Evolutionary conservation across 169 alveolate species (phyloP).

Genomic region (Sarcocystis neurona): DNA sequence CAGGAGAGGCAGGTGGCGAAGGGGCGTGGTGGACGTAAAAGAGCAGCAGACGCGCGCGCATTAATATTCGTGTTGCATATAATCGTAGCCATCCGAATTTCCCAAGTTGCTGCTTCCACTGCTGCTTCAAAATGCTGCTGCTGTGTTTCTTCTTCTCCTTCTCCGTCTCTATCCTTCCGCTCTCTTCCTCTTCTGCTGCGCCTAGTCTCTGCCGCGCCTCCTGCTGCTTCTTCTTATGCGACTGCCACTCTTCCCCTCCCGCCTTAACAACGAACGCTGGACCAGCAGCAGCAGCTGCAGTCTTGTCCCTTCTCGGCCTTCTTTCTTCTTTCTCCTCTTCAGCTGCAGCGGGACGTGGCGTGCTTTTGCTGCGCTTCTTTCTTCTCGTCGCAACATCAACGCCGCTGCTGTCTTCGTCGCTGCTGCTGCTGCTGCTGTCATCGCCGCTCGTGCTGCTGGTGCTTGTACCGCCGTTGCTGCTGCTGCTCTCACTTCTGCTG

Average conservation of each 20-base stretch:
- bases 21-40: not conserved
- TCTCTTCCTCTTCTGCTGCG: not conserved
- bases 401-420: too few relatives aligned
- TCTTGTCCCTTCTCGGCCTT: not conserved
- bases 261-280: not conserved
- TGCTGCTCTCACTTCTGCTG: too few relatives aligned
- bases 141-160: not conserved
- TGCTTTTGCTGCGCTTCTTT: not conserved
- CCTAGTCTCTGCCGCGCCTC: not conserved
- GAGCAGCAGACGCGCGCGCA: slow-evolving; percentile 30
- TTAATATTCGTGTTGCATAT: slow-evolving; percentile 18
- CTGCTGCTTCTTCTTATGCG: not conserved
- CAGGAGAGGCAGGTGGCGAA: not conserved
- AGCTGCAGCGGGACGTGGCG: not conserved
- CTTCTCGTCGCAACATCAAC: too few relatives aligned
- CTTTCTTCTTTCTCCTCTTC: not conserved
- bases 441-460: too few relatives aligned
- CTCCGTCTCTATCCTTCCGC: not conserved
- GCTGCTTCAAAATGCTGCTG: not conserved
- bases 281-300: not conserved
- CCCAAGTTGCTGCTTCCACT: not conserved
- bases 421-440: too few relatives aligned
- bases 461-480: too few relatives aligned
- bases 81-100: slow-evolving; percentile 27
- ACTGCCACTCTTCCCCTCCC: not conserved